These are phyloP conservation scores for Cytospora schulzeri DNA, from an alignment of 2,329 filamentous ascomycete species.

Conservation along the genomic window DNA sequence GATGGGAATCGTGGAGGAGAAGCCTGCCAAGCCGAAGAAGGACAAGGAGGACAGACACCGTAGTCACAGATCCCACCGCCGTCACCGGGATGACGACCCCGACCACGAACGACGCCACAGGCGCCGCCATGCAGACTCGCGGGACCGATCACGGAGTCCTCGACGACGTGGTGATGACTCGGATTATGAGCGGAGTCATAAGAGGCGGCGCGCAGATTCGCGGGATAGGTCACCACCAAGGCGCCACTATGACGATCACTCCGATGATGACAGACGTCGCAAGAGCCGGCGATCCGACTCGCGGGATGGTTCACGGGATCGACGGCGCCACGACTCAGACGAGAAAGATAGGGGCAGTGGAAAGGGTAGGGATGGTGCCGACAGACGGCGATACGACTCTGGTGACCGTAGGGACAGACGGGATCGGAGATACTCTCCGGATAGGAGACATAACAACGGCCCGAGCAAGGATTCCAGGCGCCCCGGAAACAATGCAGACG, in stretches of 20 bases:
- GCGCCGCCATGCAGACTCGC: constrained; percentile 49
- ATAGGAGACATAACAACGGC: constrained; percentile 25
- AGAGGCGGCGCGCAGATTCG: constrained; percentile 49
- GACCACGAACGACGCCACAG: constrained; percentile 44
- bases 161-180: constrained; percentile 41
- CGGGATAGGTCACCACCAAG: constrained; percentile 47
- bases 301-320: constrained; percentile 43
- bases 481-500: constrained; percentile 33
- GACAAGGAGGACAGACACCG: constrained; percentile 49
- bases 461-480: constrained; percentile 14
- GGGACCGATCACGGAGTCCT: constrained; percentile 47
- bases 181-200: constrained; percentile 44
- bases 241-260: constrained; percentile 47
- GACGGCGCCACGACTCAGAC: constrained; percentile 38
- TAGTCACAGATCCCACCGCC: constrained; percentile 45
- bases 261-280: constrained; percentile 43
- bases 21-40: constrained; percentile 38
- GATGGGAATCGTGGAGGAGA: constrained; percentile 58
- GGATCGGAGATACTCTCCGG: constrained; percentile 15
- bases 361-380: constrained; percentile 29
- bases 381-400: constrained; percentile 19
- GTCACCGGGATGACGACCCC: constrained; percentile 46
- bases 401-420: constrained; percentile 10
- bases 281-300: constrained; percentile 50
- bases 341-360: constrained; percentile 34